A percentile compares a stretch with the other conserved stretches of the same genome.
Evolutionary conservation across 2,329 filamentous ascomycete species (phyloP).

Genomic region (Botrytis sinoallii): DNA sequence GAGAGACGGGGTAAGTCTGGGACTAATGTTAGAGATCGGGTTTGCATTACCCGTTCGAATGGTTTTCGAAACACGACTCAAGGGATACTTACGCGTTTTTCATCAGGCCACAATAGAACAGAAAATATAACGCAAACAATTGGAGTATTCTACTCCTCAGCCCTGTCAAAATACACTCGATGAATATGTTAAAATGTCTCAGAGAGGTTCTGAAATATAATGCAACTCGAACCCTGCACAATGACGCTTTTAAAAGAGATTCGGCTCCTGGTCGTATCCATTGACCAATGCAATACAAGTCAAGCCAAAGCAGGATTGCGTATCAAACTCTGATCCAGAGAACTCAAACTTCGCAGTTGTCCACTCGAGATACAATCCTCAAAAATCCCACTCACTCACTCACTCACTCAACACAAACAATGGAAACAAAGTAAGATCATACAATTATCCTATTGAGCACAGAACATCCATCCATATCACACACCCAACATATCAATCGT

Average conservation of each 20-base stretch:
- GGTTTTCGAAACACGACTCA: neutral
- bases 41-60: neutral
- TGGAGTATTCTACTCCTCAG: no score
- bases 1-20: neutral
- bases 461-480: no score
- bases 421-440: no score
- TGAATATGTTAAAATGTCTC: no score
- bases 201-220: neutral
- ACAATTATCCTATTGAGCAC: no score
- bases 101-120: neutral
- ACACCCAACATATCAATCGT: no score
- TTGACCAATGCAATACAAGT: neutral
- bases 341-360: neutral
- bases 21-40: neutral
- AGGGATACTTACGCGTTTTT: neutral
- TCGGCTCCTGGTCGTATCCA: neutral
- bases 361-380: no score
- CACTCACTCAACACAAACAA: no score
- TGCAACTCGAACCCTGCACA: no score
- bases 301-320: neutral
- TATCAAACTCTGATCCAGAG: neutral
- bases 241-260: no score
- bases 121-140: neutral
- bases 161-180: no score
- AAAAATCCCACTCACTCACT: no score